phyloP scores from a whole-genome alignment of 139 green algal species.

The Pleodorina starrii region DNA sequence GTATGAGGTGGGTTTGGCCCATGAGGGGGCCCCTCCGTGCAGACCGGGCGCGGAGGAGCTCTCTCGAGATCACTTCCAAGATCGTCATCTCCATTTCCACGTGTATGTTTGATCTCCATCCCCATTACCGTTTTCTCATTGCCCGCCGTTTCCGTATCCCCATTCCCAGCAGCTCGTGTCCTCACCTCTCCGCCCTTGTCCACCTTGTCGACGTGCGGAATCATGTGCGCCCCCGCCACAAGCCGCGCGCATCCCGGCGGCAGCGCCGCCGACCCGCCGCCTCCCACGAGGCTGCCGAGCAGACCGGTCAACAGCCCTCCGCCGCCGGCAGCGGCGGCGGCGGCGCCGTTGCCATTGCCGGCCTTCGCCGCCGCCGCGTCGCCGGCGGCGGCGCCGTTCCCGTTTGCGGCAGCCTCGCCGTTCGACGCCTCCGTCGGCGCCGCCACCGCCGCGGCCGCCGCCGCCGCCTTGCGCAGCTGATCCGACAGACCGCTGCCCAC shows the following conservation, averaged over 20 bases:
- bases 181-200: slow-evolving; percentile 82
- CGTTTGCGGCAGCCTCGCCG: neutral
- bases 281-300: slow-evolving; percentile 27
- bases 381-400: neutral
- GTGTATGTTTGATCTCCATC: too few relatives aligned
- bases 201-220: slow-evolving; percentile 87
- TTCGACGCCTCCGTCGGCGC: neutral
- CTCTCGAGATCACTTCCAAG: too few relatives aligned
- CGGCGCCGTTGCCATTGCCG: neutral
- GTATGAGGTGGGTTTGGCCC: too few relatives aligned
- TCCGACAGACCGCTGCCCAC: neutral
- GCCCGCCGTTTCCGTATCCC: too few relatives aligned
- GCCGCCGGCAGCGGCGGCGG: neutral
- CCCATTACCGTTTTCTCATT: too few relatives aligned
- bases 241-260: slow-evolving; percentile 51
- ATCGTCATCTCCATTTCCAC: too few relatives aligned
- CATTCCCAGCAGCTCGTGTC: too few relatives aligned
- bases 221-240: slow-evolving; percentile 63
- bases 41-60: too few relatives aligned
- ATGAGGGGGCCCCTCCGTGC: too few relatives aligned
- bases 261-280: neutral
- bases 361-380: neutral
- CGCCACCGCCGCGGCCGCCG: neutral
- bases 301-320: neutral
- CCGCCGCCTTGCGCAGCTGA: neutral